phyloP scores from a whole-genome alignment of 2,329 filamentous ascomycete species.

The Colletotrichum somersetense region DNA sequence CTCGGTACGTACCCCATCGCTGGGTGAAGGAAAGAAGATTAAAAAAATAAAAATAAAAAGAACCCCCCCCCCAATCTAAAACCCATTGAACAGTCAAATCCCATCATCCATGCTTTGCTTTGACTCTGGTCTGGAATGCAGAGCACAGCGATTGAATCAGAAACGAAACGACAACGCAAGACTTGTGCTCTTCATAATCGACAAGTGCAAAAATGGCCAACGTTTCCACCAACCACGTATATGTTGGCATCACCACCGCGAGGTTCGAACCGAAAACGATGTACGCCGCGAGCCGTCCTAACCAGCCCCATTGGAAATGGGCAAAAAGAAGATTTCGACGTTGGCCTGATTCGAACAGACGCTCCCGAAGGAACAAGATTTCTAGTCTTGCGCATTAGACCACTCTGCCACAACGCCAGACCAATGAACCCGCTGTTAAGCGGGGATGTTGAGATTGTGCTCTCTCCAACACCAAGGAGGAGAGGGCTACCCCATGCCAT shows the following conservation, averaged over 20 bases:
- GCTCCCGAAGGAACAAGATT: slow-evolving; percentile 42
- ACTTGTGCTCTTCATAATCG: neutral
- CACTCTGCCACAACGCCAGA: slow-evolving; percentile 41
- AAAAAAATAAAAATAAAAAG: neutral
- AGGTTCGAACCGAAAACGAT: too few relatives aligned
- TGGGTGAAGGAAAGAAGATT: too few relatives aligned
- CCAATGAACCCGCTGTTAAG: neutral
- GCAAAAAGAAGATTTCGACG: slow-evolving; percentile 16
- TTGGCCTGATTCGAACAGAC: slow-evolving; percentile 42
- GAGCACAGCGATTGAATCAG: neutral
- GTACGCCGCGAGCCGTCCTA: too few relatives aligned
- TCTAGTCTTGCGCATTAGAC: slow-evolving; percentile 42
- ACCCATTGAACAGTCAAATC: neutral
- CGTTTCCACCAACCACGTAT: too few relatives aligned
- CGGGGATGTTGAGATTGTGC: neutral
- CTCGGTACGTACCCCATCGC: neutral
- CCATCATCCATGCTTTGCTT: neutral
- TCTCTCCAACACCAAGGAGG: neutral
- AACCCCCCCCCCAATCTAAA: neutral
- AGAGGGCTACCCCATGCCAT: neutral
- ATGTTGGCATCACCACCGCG: too few relatives aligned
- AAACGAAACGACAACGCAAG: neutral
- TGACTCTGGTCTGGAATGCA: neutral
- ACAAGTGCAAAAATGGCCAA: neutral
- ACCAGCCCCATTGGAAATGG: neutral